These are phyloP conservation scores for Cercospora sesami DNA, from an alignment of 2,329 filamentous ascomycete species.

Conservation along the genomic window DNA sequence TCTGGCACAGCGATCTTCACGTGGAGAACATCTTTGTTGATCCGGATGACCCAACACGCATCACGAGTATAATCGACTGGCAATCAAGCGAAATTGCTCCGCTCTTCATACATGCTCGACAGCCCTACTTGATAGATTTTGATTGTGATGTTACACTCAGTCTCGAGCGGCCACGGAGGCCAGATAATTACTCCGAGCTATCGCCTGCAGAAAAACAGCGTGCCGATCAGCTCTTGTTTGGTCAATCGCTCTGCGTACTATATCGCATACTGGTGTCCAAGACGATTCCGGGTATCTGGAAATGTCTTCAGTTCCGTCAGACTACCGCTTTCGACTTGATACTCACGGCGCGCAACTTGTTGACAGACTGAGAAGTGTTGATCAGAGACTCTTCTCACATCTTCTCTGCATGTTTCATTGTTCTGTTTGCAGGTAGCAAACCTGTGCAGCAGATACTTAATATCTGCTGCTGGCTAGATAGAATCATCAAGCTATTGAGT, in stretches of 20 bases:
- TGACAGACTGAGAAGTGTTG: conserved; percentile 2
- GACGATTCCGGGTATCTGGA: background rate
- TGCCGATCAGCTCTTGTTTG: conserved; percentile 33
- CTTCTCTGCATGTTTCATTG: too few species aligned
- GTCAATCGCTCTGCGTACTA: conserved; percentile 25
- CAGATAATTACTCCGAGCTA: conserved; percentile 31
- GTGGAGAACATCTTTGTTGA: conserved; percentile 43
- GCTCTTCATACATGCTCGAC: conserved; percentile 31
- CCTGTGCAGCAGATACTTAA: too few species aligned
- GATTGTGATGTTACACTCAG: conserved; percentile 35
- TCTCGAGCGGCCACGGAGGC: conserved; percentile 35
- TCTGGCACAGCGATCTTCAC: conserved; percentile 45
- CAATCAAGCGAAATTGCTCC: conserved; percentile 40
- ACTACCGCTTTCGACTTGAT: background rate
- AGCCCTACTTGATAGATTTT: background rate
- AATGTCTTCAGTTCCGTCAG: background rate
- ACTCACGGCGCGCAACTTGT: conserved; percentile 20
- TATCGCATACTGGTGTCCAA: background rate
- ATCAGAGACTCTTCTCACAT: too few species aligned
- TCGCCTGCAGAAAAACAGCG: conserved; percentile 6
- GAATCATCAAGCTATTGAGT: too few species aligned
- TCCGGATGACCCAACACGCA: conserved; percentile 34
- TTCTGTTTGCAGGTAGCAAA: too few species aligned
- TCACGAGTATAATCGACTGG: conserved; percentile 42
- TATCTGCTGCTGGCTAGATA: too few species aligned